These are phyloP conservation scores for Ceratonia siliqua DNA, from an alignment of 306 rosid species.

Conservation along the genomic window DNA sequence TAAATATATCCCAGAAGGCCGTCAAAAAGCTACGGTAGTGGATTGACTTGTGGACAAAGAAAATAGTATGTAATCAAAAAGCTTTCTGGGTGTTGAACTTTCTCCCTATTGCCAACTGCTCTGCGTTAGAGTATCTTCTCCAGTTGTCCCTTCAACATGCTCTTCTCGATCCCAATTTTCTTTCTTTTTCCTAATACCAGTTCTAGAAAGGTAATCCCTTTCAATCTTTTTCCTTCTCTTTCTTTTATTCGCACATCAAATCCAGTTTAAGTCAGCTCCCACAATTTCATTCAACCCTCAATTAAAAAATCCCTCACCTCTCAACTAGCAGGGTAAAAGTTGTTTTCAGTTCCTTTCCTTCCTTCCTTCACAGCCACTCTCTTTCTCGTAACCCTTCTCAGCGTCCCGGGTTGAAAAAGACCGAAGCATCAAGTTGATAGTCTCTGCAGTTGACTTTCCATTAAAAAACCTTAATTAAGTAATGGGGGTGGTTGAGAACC, in stretches of 20 bases:
- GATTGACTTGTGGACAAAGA: constrained; percentile 22
- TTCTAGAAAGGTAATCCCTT: constrained; percentile 29
- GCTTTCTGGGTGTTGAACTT: constrained; percentile 24
- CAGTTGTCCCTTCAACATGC: constrained; percentile 19
- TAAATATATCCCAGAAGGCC: constrained; percentile 33
- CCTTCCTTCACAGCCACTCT: background rate
- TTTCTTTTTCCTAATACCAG: constrained; percentile 2
- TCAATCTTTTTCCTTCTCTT: constrained; percentile 14
- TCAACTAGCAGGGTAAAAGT: constrained; percentile 14
- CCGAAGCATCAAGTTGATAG: constrained; percentile 25
- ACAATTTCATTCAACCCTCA: constrained; percentile 28
- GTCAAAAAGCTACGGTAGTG: background rate
- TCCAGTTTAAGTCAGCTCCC: constrained; percentile 21
- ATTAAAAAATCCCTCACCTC: background rate
- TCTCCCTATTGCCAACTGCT: constrained; percentile 26
- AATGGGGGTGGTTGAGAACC: constrained; percentile 38
- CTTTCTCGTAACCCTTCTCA: background rate
- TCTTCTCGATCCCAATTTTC: background rate
- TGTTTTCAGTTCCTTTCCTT: background rate
- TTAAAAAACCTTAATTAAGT: background rate
- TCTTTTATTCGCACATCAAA: constrained; percentile 28
- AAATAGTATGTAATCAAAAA: background rate
- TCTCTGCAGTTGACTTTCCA: constrained; percentile 40
- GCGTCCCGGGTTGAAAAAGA: constrained; percentile 28
- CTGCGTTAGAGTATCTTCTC: background rate